phyloP scores from a whole-genome alignment of 352 stramenopile species.

The Globisporangium splendens region DNA sequence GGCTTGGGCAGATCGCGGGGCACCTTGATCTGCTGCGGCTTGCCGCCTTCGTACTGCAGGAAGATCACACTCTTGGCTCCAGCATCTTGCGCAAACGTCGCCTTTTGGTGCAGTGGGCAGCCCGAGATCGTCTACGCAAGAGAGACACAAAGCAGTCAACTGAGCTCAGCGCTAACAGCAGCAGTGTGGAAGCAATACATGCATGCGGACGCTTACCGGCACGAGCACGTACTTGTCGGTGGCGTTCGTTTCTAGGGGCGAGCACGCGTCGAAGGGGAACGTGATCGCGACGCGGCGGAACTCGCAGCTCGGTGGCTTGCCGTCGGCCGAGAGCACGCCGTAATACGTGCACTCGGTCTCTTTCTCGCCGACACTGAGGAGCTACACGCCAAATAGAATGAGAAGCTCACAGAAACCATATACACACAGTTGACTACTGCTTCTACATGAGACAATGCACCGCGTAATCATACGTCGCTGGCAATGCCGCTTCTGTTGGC shows the following conservation, averaged over 20 bases:
- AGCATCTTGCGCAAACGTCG: constrained; percentile 46
- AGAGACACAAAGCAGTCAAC: constrained; percentile 4
- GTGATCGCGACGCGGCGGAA: constrained; percentile 55
- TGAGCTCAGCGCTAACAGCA: neutral
- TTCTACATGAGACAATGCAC: constrained; percentile 16
- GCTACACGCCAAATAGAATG: neutral
- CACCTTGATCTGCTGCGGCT: constrained; percentile 52
- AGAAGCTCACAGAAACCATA: neutral
- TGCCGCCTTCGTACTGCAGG: constrained; percentile 47
- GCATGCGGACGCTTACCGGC: constrained; percentile 23
- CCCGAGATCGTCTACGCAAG: constrained; percentile 30
- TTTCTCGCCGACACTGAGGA: constrained; percentile 44
- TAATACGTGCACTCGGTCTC: constrained; percentile 43
- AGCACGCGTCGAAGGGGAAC: constrained; percentile 51
- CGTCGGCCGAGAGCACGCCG: constrained; percentile 54
- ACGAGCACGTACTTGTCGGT: constrained; percentile 60
- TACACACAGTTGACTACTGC: neutral
- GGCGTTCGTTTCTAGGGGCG: constrained; percentile 33
- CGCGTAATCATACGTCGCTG: constrained; percentile 40
- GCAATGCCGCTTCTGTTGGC: neutral
- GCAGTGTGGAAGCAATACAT: neutral
- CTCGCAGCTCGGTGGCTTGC: constrained; percentile 44
- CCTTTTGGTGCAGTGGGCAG: constrained; percentile 69
- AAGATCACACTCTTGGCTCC: constrained; percentile 62
- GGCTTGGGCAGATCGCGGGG: constrained; percentile 32